Evolutionary conservation across 2,329 filamentous ascomycete species (phyloP), one percentile per base, ranked within the genome.

Genomic region (Elsinoe fawcettii): DNA sequence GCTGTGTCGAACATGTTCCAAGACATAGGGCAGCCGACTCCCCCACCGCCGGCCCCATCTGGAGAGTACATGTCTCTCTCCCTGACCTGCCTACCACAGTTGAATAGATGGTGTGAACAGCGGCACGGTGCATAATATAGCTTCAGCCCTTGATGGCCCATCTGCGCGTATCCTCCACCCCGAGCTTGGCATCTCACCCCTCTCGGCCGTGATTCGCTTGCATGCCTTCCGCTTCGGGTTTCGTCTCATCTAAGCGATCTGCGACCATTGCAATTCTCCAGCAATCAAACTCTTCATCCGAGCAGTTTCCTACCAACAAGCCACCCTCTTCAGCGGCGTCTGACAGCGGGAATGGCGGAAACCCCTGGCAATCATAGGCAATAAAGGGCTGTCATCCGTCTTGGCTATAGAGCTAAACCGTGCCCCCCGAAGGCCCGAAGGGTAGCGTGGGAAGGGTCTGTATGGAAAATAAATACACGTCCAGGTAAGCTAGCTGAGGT

Each of bases 361-460:
- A 22, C 49, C 32, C 20, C 32, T 37, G 49, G 14, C 18, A 20
- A 53, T 53, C 49, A 37, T 32, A 20, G 23, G 23, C 30, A 53
- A 37, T 53, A 5, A 49, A 53, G 49, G 27, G 49, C 30, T 36
- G 12, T 7, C 6, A 32, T 18, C 18, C 49, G 49, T 53, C 49
- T 53, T 53, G 49, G 49, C 49, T 23, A 37, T 25, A 37, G 30
- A 25, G 44, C 44, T 53, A 53, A 49, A 25, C 23, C n/a, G n/a
- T n/a, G n/a, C n/a, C n/a, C n/a, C n/a, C n/a, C n/a, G n/a, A n/a
- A 27, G 5, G n/a, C n/a, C 18, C 27, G 27, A n/a, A 25, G 49
- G 14, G 49, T 27, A 36, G 49, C 49, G 32, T 36, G 22, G 41
- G 18, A 44, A 6, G n/a, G 49, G 27, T 53, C 27, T 53, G 49